phyloP scores from a whole-genome alignment of 2,329 filamentous ascomycete genomes.

The Pleochaeta shiraiana region DNA sequence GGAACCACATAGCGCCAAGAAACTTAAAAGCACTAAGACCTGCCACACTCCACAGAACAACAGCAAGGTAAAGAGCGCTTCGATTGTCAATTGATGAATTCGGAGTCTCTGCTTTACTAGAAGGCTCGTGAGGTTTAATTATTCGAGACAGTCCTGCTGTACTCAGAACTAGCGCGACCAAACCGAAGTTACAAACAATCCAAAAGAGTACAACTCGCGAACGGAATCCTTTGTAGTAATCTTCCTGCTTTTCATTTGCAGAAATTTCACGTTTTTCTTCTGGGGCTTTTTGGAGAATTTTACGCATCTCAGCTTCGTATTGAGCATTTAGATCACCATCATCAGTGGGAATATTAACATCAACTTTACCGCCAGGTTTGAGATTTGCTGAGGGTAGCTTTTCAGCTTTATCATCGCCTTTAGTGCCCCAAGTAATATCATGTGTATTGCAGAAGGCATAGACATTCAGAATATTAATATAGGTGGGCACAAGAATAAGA shows the following conservation, averaged over 20 bases:
- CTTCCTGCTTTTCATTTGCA: slow-evolving; percentile 63
- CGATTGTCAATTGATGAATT: slow-evolving; percentile 27
- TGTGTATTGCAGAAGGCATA: slow-evolving; percentile 98
- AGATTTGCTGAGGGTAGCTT: slow-evolving; percentile 74
- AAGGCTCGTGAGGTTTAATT: no score
- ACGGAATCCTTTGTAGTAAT: slow-evolving; percentile 95
- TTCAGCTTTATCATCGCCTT: slow-evolving; percentile 90
- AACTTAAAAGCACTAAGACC: slow-evolving; percentile 18
- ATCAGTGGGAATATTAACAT: slow-evolving; percentile 66
- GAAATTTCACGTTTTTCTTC: slow-evolving; percentile 42
- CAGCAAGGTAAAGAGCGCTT: slow-evolving; percentile 17
- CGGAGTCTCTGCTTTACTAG: slow-evolving; percentile 35
- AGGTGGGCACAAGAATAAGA: slow-evolving; percentile 81
- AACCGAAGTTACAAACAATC: slow-evolving; percentile 90
- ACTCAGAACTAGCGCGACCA: slow-evolving; percentile 69
- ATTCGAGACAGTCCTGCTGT: slow-evolving; percentile 61
- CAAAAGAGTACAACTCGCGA: slow-evolving; percentile 80
- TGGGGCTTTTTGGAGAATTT: slow-evolving; percentile 53
- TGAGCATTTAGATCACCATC: slow-evolving; percentile 89
- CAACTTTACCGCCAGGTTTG: slow-evolving; percentile 88
- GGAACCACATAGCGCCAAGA: slow-evolving; percentile 26
- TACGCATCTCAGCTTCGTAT: slow-evolving; percentile 64
- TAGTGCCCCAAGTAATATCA: slow-evolving; percentile 95
- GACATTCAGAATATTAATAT: slow-evolving; percentile 97
- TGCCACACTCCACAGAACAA: slow-evolving; percentile 20